Conservation (phyloP, 148 eudicot genomes). For the Cornus suecica region DNA sequence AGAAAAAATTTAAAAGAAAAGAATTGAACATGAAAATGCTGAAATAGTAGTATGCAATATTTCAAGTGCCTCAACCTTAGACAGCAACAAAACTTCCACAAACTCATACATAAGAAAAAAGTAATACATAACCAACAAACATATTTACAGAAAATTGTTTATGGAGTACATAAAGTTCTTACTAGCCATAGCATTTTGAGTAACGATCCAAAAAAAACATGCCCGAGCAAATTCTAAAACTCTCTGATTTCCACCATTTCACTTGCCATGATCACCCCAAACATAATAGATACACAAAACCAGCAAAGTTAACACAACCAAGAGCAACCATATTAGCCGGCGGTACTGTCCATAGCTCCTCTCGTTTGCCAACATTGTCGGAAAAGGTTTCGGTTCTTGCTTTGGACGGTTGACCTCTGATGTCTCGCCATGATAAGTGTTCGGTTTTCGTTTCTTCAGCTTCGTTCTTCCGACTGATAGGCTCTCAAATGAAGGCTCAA, state of each 20-base stretch:
- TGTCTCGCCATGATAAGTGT: not conserved
- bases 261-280: conserved; percentile 1
- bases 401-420: not conserved
- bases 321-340: not conserved
- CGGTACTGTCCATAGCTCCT: not conserved
- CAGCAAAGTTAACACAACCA: conserved; percentile 26
- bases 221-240: not conserved
- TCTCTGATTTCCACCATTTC: not conserved
- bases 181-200: too few relatives aligned
- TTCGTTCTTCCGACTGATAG: conserved; percentile 62
- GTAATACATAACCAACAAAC: too few relatives aligned
- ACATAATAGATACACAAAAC: conserved; percentile 11
- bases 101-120: too few relatives aligned
- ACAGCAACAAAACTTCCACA: too few relatives aligned
- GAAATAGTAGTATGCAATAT: too few relatives aligned
- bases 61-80: too few relatives aligned
- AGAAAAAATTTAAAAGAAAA: too few relatives aligned
- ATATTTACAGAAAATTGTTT: too few relatives aligned
- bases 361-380: not conserved
- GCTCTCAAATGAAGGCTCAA: conserved; percentile 43
- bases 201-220: not conserved
- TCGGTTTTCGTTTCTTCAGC: conserved; percentile 22
- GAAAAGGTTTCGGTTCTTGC: not conserved
- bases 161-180: too few relatives aligned
- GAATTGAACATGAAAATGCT: too few relatives aligned